Conservation (phyloP, 169 alveolate genomes). For the Eimeria zaria region DNA sequence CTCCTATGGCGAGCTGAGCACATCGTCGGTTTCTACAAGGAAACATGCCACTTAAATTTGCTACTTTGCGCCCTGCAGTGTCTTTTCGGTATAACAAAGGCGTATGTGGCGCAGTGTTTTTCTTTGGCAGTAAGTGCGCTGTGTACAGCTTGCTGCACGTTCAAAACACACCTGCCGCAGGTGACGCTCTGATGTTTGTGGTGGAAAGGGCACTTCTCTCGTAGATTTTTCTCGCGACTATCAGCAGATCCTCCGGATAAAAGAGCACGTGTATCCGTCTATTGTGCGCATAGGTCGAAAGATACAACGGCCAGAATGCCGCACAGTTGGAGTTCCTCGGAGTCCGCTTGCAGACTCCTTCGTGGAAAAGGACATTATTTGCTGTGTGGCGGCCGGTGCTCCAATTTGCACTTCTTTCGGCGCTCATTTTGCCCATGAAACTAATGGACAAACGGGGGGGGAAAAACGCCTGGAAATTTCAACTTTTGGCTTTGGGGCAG, state of each 20-base stretch:
- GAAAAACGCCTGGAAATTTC: constrained; percentile 51
- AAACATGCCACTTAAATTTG: constrained; percentile 4
- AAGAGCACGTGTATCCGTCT: neutral
- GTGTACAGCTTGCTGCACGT: neutral
- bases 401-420: constrained; percentile 32
- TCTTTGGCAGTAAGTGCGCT: constrained; percentile 24
- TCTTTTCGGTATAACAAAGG: constrained; percentile 33
- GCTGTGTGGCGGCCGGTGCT: constrained; percentile 26
- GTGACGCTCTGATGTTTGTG: neutral
- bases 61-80: constrained; percentile 45
- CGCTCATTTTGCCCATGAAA: constrained; percentile 55
- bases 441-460: constrained; percentile 50
- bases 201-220: neutral
- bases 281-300: neutral
- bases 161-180: neutral
- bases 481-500: constrained; percentile 53
- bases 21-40: constrained; percentile 63
- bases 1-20: constrained; percentile 67
- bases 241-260: neutral
- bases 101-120: neutral
- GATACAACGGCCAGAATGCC: neutral
- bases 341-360: neutral
- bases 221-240: neutral
- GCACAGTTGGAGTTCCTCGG: constrained; percentile 10
- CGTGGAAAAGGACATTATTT: neutral